phyloP scores from a whole-genome alignment of 306 rosid species.

The Fragaria ananassa region DNA sequence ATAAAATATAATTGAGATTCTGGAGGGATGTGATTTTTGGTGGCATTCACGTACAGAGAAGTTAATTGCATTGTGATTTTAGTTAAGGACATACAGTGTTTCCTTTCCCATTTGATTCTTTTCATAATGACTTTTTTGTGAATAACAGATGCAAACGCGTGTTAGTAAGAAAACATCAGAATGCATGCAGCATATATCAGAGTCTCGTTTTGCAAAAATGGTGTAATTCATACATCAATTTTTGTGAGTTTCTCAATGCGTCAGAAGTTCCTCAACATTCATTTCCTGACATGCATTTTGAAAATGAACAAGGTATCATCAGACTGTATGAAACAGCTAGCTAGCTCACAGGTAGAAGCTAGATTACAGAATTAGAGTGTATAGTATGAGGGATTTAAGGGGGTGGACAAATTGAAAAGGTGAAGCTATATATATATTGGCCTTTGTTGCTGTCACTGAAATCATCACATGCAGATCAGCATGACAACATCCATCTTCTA shows the following conservation, averaged over 20 bases:
- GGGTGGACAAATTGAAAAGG: constrained; percentile 6
- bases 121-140: not conserved
- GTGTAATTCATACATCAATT: not conserved
- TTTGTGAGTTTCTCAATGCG: not conserved
- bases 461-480: constrained; percentile 20
- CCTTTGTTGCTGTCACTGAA: constrained; percentile 3
- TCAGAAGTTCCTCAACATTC: not conserved
- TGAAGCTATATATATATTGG: not conserved
- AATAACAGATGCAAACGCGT: not conserved
- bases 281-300: not conserved
- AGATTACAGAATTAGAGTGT: not conserved
- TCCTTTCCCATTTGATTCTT: not conserved
- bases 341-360: not conserved
- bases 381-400: not conserved
- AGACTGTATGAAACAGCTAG: too few relatives aligned
- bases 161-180: not conserved
- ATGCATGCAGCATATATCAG: not conserved
- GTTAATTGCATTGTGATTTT: constrained; percentile 1
- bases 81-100: not conserved
- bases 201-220: not conserved
- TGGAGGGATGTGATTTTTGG: not conserved
- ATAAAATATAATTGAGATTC: not conserved
- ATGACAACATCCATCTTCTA: constrained; percentile 9
- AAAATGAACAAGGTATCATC: not conserved
- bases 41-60: not conserved